phyloP scores from a whole-genome alignment of 164 flowering plant genomes.

The grape (Vitis vinifera) region DNA sequence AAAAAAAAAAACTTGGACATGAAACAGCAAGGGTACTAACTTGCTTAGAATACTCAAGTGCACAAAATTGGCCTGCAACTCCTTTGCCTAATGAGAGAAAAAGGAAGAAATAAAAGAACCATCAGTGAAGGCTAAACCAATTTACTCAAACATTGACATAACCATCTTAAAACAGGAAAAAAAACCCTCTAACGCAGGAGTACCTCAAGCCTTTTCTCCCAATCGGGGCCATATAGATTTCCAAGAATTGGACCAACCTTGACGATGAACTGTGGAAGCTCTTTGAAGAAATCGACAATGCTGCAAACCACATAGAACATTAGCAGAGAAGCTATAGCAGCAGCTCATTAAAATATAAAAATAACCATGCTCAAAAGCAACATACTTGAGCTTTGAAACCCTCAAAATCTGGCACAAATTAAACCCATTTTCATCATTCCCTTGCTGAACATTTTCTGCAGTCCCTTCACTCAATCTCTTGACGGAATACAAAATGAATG shows the following conservation, averaged over 20 bases:
- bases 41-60: slow-evolving; percentile 80
- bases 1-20: neutral
- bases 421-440: slow-evolving; percentile 34
- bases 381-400: slow-evolving; percentile 70
- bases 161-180: neutral
- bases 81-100: slow-evolving; percentile 57
- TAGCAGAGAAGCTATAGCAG: neutral
- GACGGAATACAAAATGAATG: slow-evolving; percentile 62
- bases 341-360: neutral
- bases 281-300: slow-evolving; percentile 78
- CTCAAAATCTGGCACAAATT: slow-evolving; percentile 71
- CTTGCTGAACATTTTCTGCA: slow-evolving; percentile 19
- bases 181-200: neutral
- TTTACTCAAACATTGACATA: neutral
- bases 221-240: slow-evolving; percentile 68
- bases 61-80: slow-evolving; percentile 81
- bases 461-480: slow-evolving; percentile 53
- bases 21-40: slow-evolving; percentile 40
- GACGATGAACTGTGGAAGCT: slow-evolving; percentile 81
- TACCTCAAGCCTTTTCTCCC: slow-evolving; percentile 96
- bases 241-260: slow-evolving; percentile 71
- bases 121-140: neutral
- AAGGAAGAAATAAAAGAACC: slow-evolving; percentile 5
- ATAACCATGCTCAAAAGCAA: neutral
- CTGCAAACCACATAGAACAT: slow-evolving; percentile 33